Base-by-base conservation (phyloP, 306 rosid genomes). In the Begonia peltatifolia region DNA sequence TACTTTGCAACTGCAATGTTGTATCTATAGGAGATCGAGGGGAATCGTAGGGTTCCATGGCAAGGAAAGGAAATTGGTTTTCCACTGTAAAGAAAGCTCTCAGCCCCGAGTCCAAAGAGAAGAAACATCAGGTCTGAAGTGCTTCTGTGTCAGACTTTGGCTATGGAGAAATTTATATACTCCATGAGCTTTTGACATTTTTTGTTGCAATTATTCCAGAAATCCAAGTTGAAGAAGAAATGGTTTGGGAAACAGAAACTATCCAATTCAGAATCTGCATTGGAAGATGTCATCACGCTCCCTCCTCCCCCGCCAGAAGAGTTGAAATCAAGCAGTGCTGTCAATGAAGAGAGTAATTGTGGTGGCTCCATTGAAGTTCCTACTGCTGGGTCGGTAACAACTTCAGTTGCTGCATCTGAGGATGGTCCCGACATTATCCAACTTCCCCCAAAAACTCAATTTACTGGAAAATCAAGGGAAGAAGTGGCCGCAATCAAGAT, bases 41-140 rank as follows among this genome's bases (percentile, higher is more conserved):
- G 55, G 63, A 76, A 87, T 80, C 76, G 86, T 76, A 84, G 71
- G 63, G 83, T n/a, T n/a, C n/a, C n/a, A 92, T 92, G 99, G 96
- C 87, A 59, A 76, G 75, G 76, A 92, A 92, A 66, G 94, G 92
- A 74, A 83, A 67, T 70, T 92, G 96, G 95, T 86, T 92, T 79
- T 86, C 99, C 62, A 54, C 58, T 36, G 94, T 92, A 72, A 92
- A 77, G 84, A 92, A 92, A 74, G 96, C 93, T 65, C 82, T 92
- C 74, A 92, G 96, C 61, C 96, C 99, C 36, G 79, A 81, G 17
- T 63, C 99, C 61, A 90, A 90, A 76, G 89, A 76, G 74, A 78
- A 57, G 74, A 79, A 67, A 55, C 65, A 58, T 35, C 76, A 78
- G 83, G 94, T 89, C 64, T 67, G 72, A 25, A 54, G 64, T 22